Evolutionary conservation across 140 eudicot species (phyloP), one percentile per base, ranked within the genome.

Genomic region (Flaveria floridana): DNA sequence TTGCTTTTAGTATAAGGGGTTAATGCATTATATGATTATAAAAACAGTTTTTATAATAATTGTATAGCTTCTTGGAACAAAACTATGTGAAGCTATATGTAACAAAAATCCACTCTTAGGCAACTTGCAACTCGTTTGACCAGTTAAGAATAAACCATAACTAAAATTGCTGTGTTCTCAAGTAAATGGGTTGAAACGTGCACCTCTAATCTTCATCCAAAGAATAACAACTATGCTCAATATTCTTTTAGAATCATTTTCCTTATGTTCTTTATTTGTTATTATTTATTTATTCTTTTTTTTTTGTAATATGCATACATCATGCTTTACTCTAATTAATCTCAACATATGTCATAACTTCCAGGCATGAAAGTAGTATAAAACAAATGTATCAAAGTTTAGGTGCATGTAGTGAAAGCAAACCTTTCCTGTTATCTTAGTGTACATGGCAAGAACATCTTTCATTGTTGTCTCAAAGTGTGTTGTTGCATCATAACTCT

Each of bases 351-450:
- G 25, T 23, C 25, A 23, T 23, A 23, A 23, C 1, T 23, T 23
- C 25, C 25, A 23, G 25, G 25, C 25, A 23, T 23, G 25, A 23
- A 23, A 23, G 25, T 23, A 23, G 25, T 23, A 1, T 23, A 23
- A 16, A 26, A 47, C 25, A 30, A 28, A 47, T 1, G 20, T 26
- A 21, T 76, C 14, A 34, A 30, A 23, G 58, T 25, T 50, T 30
- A 72, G 25, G 12, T 57, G 66, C 48, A 46, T 1, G 52, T 6
- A 25, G 14, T 30, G 68, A n/a, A 66, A 59, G 18, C 84, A 68
- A 73, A 92, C 98, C 95, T 92, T 92, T 80, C 92, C 95, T 3
- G 98, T 92, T 58, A 92, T 92, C 72, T 83, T 89, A 75, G 84
- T 84, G 82, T 92, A 92, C 92, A 87, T 82, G 23, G 79, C 80